Base-by-base conservation (phyloP, 345 rosid species). In the Euphorbia tirucalli region DNA sequence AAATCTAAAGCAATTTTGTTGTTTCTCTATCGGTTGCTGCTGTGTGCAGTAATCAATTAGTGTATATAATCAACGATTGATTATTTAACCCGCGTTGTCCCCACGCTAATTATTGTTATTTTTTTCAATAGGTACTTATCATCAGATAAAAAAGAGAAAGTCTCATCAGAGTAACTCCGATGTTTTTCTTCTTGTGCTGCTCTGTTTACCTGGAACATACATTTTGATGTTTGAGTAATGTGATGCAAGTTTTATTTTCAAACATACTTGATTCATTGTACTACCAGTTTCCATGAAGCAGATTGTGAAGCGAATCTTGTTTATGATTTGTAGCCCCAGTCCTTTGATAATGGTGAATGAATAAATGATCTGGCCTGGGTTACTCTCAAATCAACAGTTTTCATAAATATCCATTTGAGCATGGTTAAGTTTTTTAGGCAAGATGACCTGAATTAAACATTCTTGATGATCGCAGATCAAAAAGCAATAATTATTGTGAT, bases 101-200 rank as follows among this genome's bases (percentile, higher is more conserved):
- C 44, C 44, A 10, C 5, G 44, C 44, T 41, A 1, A 27, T 18
- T 39, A 10, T 22, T n/a, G 3, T n/a, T 16, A 1, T 56, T 44
- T 41, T 11, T 60, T 65, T 21, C 9, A 2, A 24, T 50, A 77
- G 80, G 76, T 77, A 77, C 76, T 65, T 77, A 9, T 19, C 75
- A 60, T 62, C 75, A 3, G 76, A 68, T 63, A 54, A 77, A 65
- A 52, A 71, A 61, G 76, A 71, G 71, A 74, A 67, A 54, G 30
- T 44, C 15, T 41, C 67, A 24, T 50, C 80, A 5, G 73, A 61
- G 69, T 77, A 67, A 67, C 13, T 31, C 15, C 21, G 5, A 55
- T 35, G n/a, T 16, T 52, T 58, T 24, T 32, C n/a, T 56, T 27
- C 75, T 25, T 63, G 65, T 21, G 9, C 52, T 56, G 58, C 30